These are phyloP conservation scores for Diaporthe sp. DNA, from an alignment of 2,329 filamentous ascomycete species.

Conservation along the genomic window DNA sequence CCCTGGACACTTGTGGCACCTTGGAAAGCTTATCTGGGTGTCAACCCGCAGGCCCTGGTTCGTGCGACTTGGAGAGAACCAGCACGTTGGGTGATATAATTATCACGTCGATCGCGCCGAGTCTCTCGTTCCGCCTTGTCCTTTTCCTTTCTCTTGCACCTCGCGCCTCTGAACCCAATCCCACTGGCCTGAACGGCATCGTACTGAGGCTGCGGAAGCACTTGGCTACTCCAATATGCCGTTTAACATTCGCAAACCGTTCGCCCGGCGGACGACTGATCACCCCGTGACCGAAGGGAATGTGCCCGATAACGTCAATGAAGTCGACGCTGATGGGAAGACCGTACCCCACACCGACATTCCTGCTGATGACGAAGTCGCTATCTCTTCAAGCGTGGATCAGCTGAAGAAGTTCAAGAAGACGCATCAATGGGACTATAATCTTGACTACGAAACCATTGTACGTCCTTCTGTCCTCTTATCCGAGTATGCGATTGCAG, in stretches of 20 bases:
- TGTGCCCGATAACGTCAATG: background rate
- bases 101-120: background rate
- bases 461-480: background rate
- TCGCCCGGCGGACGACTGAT: slow-evolving; percentile 26
- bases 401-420: slow-evolving; percentile 34
- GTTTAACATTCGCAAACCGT: slow-evolving; percentile 30
- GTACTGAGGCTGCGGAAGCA: slow-evolving; percentile 1
- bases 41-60: background rate
- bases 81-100: background rate
- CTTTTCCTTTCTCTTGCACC: background rate
- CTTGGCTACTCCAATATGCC: slow-evolving; percentile 18
- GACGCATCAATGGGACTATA: slow-evolving; percentile 33
- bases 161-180: background rate
- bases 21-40: slow-evolving; percentile 16
- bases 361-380: slow-evolving; percentile 3
- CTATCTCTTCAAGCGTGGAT: slow-evolving; percentile 25
- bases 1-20: background rate
- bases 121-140: background rate
- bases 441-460: slow-evolving; percentile 30
- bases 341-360: background rate
- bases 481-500: background rate
- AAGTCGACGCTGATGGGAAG: slow-evolving; percentile 29
- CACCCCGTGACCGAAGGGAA: slow-evolving; percentile 26
- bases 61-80: background rate
- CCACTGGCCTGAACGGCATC: background rate